phyloP scores from a whole-genome alignment of 768 basidiomycete genomes.

The Phallus indusiatus region DNA sequence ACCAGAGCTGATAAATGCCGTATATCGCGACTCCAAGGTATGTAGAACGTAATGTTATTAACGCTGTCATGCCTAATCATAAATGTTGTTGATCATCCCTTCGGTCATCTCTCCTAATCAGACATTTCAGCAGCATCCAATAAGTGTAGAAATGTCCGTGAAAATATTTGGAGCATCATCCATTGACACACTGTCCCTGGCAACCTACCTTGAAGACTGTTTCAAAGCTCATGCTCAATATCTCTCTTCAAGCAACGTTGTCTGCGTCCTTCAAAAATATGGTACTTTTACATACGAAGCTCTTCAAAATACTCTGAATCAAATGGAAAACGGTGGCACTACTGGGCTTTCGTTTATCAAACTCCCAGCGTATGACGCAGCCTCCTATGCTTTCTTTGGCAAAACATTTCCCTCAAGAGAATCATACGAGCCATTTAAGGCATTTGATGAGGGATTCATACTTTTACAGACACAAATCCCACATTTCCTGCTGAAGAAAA shows the following conservation, averaged over 20 bases:
- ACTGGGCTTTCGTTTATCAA: constrained; percentile 11
- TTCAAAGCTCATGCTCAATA: constrained; percentile 11
- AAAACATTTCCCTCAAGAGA: constrained; percentile 11
- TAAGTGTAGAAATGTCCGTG: constrained; percentile 11
- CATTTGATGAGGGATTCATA: constrained; percentile 17
- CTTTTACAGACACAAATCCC: constrained; percentile 14
- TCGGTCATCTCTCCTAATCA: neutral
- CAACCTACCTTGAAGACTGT: constrained; percentile 7
- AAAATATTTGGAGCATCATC: constrained; percentile 13
- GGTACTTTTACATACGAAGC: constrained; percentile 3
- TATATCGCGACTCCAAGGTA: constrained; percentile 15
- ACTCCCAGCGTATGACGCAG: constrained; percentile 14
- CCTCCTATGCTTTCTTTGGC: constrained; percentile 15
- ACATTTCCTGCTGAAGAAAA: constrained; percentile 11
- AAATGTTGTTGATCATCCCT: too few species aligned
- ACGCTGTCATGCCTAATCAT: neutral
- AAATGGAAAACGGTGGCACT: constrained; percentile 4
- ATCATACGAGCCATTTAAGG: constrained; percentile 10
- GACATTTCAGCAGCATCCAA: constrained; percentile 12
- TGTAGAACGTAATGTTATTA: neutral
- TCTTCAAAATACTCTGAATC: constrained; percentile 2
- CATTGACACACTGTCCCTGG: neutral
- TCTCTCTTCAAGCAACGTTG: constrained; percentile 10
- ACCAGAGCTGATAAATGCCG: constrained; percentile 13
- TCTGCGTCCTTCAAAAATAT: constrained; percentile 10